Conservation (phyloP, 2,329 filamentous ascomycete genomes). For the Fusarium sacchari region DNA sequence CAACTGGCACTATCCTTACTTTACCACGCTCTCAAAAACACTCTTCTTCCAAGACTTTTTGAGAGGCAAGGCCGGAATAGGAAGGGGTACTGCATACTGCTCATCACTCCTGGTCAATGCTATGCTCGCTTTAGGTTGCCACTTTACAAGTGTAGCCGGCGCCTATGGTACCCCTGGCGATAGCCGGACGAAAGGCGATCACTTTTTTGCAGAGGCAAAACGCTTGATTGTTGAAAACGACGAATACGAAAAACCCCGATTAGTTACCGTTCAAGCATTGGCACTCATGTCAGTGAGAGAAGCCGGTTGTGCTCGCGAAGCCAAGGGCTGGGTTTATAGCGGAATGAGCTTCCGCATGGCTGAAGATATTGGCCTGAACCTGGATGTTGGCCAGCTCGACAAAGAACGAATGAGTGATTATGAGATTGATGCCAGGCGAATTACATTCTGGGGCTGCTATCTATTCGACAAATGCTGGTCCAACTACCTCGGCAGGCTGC, state of each 20-base stretch:
- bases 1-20: conserved; percentile 97
- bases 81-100: conserved; percentile 77
- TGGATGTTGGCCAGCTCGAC: conserved; percentile 77
- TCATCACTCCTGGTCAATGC: conserved; percentile 91
- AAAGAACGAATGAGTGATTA: conserved; percentile 74
- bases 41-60: conserved; percentile 89
- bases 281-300: conserved; percentile 97
- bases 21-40: conserved; percentile 86
- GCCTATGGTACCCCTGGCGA: conserved; percentile 78
- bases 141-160: conserved; percentile 83
- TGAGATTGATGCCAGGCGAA: conserved; percentile 86
- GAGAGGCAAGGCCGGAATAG: conserved; percentile 69
- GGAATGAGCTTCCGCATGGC: conserved; percentile 99
- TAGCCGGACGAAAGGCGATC: conserved; percentile 88
- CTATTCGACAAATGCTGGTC: conserved; percentile 99
- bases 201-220: conserved; percentile 96
- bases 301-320: conserved; percentile 92
- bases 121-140: conserved; percentile 91
- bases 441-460: conserved; percentile 98
- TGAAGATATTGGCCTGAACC: conserved; percentile 89
- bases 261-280: conserved; percentile 92
- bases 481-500: conserved; percentile 91
- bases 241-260: conserved; percentile 87
- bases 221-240: conserved; percentile 89
- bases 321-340: conserved; percentile 97